Percentiles rank a stretch among this genome's conserved stretches.
Evolutionary conservation across 1,284 basidiomycete genomes (phyloP).

Genomic region (Trichosporon sp.): DNA sequence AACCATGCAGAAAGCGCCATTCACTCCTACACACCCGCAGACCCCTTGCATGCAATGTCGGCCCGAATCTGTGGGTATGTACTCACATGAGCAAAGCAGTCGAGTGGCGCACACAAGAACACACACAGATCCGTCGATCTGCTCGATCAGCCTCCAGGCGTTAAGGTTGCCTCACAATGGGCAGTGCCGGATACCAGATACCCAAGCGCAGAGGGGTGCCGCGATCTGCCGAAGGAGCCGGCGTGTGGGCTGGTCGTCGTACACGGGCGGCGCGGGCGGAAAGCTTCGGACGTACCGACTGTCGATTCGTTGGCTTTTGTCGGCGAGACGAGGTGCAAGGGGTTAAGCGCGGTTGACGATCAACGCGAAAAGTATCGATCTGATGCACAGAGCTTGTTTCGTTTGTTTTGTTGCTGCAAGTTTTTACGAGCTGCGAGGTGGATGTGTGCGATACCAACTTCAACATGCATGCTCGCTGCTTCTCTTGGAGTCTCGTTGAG

Average conservation of each 20-base stretch:
- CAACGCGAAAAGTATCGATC: neutral
- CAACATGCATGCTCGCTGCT: neutral
- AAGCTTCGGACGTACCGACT: neutral
- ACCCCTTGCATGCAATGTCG: neutral
- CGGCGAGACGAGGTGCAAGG: neutral
- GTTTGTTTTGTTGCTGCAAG: neutral
- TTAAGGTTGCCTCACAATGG: neutral
- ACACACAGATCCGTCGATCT: neutral
- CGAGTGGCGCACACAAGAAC: neutral
- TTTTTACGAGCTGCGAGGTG: neutral
- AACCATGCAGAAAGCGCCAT: neutral
- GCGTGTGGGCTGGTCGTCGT: neutral
- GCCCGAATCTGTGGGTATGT: neutral
- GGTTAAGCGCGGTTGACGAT: neutral
- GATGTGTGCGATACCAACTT: neutral
- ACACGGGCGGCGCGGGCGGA: neutral
- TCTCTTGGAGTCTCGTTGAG: neutral
- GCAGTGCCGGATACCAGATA: neutral
- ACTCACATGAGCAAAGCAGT: neutral
- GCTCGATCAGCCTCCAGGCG: neutral
- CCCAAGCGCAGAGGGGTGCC: no score
- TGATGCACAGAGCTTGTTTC: neutral
- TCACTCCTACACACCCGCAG: neutral
- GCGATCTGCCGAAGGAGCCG: neutral
- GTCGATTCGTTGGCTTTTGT: neutral